These are phyloP conservation scores for Scheffersomyces cryptocercus DNA, from an alignment of 1,139 yeast genomes.

Conservation along the genomic window DNA sequence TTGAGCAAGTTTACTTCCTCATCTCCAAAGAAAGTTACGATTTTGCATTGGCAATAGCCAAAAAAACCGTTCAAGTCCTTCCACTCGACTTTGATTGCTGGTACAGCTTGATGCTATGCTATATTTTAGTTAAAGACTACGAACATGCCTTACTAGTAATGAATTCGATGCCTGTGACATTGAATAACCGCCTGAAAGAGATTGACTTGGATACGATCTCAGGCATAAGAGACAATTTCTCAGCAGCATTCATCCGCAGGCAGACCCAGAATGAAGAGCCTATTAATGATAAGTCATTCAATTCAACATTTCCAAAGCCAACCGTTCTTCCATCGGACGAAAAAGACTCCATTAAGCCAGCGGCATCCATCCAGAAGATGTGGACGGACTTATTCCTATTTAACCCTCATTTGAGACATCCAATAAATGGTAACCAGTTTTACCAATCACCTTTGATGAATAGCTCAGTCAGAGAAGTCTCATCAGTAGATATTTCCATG, in stretches of 20 bases:
- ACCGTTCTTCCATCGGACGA: constrained; percentile 7
- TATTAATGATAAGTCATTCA: constrained; percentile 33
- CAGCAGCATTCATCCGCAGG: constrained; percentile 27
- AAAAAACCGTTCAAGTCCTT: constrained; percentile 31
- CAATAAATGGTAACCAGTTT: constrained; percentile 36
- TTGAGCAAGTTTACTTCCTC: constrained; percentile 42
- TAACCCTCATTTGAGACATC: constrained; percentile 36
- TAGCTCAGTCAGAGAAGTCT: constrained; percentile 33
- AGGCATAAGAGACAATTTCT: constrained; percentile 34
- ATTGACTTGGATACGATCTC: constrained; percentile 22
- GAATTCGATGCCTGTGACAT: constrained; percentile 37
- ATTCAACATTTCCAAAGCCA: constrained; percentile 35
- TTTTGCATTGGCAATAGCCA: constrained; percentile 33
- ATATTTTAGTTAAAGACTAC: constrained; percentile 31
- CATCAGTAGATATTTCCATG: constrained; percentile 37
- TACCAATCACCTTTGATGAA: constrained; percentile 39
- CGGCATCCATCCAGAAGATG: constrained; percentile 30
- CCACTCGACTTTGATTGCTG: constrained; percentile 48
- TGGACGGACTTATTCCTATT: constrained; percentile 37
- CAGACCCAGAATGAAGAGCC: constrained; percentile 23
- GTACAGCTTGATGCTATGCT: constrained; percentile 37
- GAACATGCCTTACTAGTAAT: constrained; percentile 34
- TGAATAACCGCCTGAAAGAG: constrained; percentile 11
- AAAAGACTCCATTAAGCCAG: constrained; percentile 1
- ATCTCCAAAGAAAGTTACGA: constrained; percentile 28